These are phyloP conservation scores for Colletotrichum filicis DNA, from an alignment of 2,329 filamentous ascomycete genomes.

Conservation along the genomic window DNA sequence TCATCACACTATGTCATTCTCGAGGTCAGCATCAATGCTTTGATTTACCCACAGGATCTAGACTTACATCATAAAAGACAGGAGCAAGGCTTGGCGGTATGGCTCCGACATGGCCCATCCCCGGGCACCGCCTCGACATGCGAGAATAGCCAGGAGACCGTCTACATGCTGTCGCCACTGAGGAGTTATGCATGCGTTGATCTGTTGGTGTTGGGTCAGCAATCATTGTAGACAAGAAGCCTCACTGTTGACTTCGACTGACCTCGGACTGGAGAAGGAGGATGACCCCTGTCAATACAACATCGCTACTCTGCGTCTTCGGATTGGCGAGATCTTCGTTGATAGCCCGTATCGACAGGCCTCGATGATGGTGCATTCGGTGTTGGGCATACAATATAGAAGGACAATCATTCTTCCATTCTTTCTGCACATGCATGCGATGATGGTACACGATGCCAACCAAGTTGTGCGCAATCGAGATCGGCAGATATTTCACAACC, in stretches of 20 bases:
- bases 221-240: not conserved
- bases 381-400: conserved; percentile 19
- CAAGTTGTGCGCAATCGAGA: conserved; percentile 23
- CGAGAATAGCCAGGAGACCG: conserved; percentile 31
- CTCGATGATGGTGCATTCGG: conserved; percentile 32
- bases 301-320: conserved; percentile 18
- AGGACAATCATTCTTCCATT: conserved; percentile 22
- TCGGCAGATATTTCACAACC: conserved; percentile 15
- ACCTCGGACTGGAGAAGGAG: conserved; percentile 30
- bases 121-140: conserved; percentile 13
- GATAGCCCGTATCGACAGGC: conserved; percentile 30
- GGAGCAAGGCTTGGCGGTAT: not conserved
- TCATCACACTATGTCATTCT: conserved; percentile 39
- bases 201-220: not conserved
- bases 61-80: conserved; percentile 22
- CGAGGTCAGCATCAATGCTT: not conserved
- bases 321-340: conserved; percentile 32
- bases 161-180: conserved; percentile 33
- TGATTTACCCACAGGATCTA: not conserved
- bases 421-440: conserved; percentile 24
- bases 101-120: conserved; percentile 8
- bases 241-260: not conserved
- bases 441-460: conserved; percentile 29
- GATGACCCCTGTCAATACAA: conserved; percentile 30
- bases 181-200: conserved; percentile 26